Conservation (phyloP, 805 yeast species). For the Ogataea ganodermae region DNA sequence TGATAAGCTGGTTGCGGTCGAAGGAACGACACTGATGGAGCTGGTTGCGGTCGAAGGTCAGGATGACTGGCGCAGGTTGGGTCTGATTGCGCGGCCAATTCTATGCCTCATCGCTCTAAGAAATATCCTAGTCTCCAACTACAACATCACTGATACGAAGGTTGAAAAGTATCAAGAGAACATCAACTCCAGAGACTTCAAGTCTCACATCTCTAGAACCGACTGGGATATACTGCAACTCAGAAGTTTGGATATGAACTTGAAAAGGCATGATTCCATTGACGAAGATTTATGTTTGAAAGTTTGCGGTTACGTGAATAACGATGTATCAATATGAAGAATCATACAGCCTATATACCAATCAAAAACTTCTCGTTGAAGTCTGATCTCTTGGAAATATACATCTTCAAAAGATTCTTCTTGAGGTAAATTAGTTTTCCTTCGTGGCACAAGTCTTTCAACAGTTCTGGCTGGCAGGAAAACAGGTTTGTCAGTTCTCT, state of each 20-base stretch:
- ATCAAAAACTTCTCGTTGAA: constrained; percentile 51
- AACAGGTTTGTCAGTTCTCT: constrained; percentile 83
- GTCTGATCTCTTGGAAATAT: constrained; percentile 69
- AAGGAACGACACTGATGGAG: constrained; percentile 42
- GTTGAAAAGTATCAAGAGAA: constrained; percentile 26
- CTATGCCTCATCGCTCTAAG: constrained; percentile 19
- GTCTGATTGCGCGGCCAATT: constrained; percentile 21
- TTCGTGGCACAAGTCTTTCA: constrained; percentile 77
- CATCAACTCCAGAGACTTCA: constrained; percentile 22
- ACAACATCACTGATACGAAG: constrained; percentile 22
- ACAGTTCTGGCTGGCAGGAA: constrained; percentile 78
- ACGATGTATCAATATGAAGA: neutral
- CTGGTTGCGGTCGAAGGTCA: constrained; percentile 17
- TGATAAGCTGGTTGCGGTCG: constrained; percentile 43
- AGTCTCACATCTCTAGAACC: constrained; percentile 13
- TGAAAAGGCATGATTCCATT: neutral
- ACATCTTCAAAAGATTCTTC: constrained; percentile 61
- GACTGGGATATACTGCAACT: constrained; percentile 14
- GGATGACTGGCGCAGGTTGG: constrained; percentile 8
- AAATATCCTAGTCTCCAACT: constrained; percentile 17
- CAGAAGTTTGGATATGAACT: constrained; percentile 12
- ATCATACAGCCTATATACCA: constrained; percentile 22
- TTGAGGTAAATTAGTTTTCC: constrained; percentile 73
- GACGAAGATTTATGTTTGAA: constrained; percentile 4
- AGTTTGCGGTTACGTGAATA: constrained; percentile 4